phyloP scores from a whole-genome alignment of 495 filamentous ascomycete species.

The Penicilliopsis zonata region DNA sequence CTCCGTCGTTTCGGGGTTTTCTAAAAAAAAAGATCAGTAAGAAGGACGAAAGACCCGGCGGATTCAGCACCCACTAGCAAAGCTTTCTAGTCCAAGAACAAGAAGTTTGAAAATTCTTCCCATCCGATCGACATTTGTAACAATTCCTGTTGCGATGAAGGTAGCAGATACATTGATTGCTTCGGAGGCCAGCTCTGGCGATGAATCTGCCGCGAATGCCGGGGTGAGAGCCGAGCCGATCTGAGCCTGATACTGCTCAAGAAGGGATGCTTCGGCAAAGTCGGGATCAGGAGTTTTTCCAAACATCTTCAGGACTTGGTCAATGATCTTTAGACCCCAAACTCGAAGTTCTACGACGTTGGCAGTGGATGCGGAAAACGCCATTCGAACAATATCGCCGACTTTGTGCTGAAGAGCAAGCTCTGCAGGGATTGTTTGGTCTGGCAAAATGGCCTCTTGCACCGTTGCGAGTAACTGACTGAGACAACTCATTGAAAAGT shows the following conservation, averaged over 20 bases:
- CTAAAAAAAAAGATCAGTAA: no score
- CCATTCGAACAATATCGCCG: constrained; percentile 91
- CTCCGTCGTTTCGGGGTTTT: constrained; percentile 64
- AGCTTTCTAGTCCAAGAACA: constrained; percentile 85
- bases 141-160: constrained; percentile 94
- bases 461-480: constrained; percentile 68
- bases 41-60: not conserved
- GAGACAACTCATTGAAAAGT: constrained; percentile 88
- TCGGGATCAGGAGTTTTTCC: constrained; percentile 92
- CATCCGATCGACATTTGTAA: constrained; percentile 96
- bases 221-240: constrained; percentile 94
- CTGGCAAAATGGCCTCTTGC: constrained; percentile 56
- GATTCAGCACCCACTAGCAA: constrained; percentile 44
- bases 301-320: constrained; percentile 89
- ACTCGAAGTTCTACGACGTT: constrained; percentile 81
- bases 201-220: constrained; percentile 91
- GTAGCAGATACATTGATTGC: constrained; percentile 96
- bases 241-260: constrained; percentile 97
- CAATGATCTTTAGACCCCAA: constrained; percentile 84
- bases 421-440: constrained; percentile 59
- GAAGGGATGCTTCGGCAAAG: constrained; percentile 84
- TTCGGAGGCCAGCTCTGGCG: constrained; percentile 85
- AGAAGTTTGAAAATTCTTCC: constrained; percentile 89
- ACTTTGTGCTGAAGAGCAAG: constrained; percentile 68
- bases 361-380: constrained; percentile 93